These are phyloP conservation scores for Prillingera fragicola DNA, from an alignment of 1,284 basidiomycete genomes.

Conservation along the genomic window DNA sequence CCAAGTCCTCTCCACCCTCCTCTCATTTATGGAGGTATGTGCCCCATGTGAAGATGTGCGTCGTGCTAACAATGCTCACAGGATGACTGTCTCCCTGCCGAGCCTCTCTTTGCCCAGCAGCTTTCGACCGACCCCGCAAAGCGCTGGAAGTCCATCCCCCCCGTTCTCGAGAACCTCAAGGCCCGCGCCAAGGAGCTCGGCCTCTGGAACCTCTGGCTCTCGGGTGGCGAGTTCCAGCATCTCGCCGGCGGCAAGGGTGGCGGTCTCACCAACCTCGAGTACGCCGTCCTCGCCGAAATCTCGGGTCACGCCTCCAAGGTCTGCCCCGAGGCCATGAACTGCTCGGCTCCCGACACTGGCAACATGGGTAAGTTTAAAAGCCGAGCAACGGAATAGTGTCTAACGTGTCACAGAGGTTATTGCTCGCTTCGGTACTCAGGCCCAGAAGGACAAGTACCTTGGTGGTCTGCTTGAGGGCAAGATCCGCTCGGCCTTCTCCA, in stretches of 20 bases:
- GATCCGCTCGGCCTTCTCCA: slow-evolving; percentile 87
- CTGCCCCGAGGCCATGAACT: slow-evolving; percentile 82
- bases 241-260: slow-evolving; percentile 59
- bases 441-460: slow-evolving; percentile 89
- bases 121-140: slow-evolving; percentile 66
- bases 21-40: no score
- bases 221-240: slow-evolving; percentile 84
- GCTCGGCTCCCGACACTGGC: slow-evolving; percentile 90
- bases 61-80: slow-evolving; percentile 42
- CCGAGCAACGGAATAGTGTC: not conserved
- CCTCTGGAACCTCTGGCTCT: slow-evolving; percentile 95
- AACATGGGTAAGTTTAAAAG: slow-evolving; percentile 69
- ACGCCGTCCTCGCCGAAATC: slow-evolving; percentile 93
- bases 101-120: slow-evolving; percentile 72
- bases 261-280: slow-evolving; percentile 86
- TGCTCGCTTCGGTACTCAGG: slow-evolving; percentile 81
- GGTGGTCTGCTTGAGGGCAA: slow-evolving; percentile 81
- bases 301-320: slow-evolving; percentile 76
- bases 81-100: slow-evolving; percentile 82
- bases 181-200: slow-evolving; percentile 78
- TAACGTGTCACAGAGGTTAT: slow-evolving; percentile 71
- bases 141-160: slow-evolving; percentile 80
- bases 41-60: no score
- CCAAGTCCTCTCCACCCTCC: slow-evolving; percentile 73
- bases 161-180: slow-evolving; percentile 80